A percentile compares a stretch with the other conserved stretches of the same genome.
Evolutionary conservation across 2,329 filamentous ascomycete species (phyloP).

Genomic region (Colletotrichum cordylinicola): DNA sequence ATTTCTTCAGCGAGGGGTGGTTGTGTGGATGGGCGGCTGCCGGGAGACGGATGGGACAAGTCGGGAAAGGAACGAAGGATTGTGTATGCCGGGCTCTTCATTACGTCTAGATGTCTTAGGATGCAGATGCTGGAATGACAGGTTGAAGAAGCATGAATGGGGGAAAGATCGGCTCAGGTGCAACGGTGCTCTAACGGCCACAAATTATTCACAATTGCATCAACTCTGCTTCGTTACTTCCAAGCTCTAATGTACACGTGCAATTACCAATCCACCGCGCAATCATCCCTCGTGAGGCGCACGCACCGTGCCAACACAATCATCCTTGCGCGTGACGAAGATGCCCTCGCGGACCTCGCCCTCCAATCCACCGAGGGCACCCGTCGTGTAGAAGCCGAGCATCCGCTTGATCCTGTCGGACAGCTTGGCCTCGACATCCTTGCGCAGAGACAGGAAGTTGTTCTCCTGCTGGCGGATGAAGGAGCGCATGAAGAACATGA

Average conservation of each 20-base stretch:
- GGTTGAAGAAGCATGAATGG: neutral
- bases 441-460: constrained; percentile 1
- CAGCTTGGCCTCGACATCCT: constrained; percentile 7
- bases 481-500: constrained; percentile 1
- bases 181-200: neutral
- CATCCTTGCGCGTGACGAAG: neutral
- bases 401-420: neutral
- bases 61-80: neutral
- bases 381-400: neutral
- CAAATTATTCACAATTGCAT: neutral
- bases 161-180: neutral
- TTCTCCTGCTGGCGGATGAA: constrained; percentile 7
- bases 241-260: neutral
- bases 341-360: neutral
- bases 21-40: neutral
- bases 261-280: neutral
- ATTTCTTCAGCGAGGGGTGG: neutral
- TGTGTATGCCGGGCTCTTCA: neutral
- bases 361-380: neutral
- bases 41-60: accelerated
- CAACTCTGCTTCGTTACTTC: neutral
- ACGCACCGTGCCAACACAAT: neutral
- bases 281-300: neutral
- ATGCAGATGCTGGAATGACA: neutral
- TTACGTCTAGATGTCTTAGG: neutral